These are phyloP conservation scores for Penicillium salamii DNA, from an alignment of 495 filamentous ascomycete genomes.

Conservation along the genomic window DNA sequence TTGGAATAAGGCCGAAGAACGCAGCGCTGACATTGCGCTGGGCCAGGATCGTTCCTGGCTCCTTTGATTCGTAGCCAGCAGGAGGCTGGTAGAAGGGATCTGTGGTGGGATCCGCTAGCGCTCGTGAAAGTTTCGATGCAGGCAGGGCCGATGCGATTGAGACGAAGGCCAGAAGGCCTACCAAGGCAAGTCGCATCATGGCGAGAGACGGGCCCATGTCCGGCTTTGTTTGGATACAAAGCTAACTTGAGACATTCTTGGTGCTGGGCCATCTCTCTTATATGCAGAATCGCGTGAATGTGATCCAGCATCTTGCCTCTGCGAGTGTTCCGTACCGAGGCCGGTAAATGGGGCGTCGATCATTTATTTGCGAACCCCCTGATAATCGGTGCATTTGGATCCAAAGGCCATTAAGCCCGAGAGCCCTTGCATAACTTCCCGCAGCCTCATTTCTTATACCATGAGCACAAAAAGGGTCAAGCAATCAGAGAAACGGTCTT, in stretches of 20 bases:
- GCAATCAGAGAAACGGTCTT: too few relatives aligned
- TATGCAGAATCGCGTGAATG: not conserved
- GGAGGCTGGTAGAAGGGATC: slow-evolving; percentile 37
- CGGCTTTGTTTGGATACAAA: not conserved
- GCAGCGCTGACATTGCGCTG: slow-evolving; percentile 21
- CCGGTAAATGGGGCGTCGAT: not conserved
- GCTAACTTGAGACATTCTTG: not conserved
- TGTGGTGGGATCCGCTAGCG: slow-evolving; percentile 13
- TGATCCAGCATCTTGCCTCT: not conserved
- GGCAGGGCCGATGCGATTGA: slow-evolving; percentile 15
- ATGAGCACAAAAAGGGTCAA: too few relatives aligned
- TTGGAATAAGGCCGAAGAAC: slow-evolving; percentile 30
- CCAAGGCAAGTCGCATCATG: slow-evolving; percentile 14
- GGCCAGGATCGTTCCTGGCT: slow-evolving; percentile 29
- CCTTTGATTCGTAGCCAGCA: slow-evolving; percentile 21
- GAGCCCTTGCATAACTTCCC: not conserved
- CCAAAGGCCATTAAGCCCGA: not conserved
- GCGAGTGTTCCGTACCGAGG: slow-evolving; percentile 5
- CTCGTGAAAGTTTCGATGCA: slow-evolving; percentile 5
- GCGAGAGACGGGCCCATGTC: slow-evolving; percentile 6
- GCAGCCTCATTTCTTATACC: too few relatives aligned
- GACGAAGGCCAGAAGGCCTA: slow-evolving; percentile 17
- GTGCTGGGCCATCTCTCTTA: not conserved
- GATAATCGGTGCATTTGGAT: not conserved
- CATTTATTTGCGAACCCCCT: not conserved